Evolutionary conservation across 352 stramenopile species (phyloP).

Genomic region (Peronospora destructor): DNA sequence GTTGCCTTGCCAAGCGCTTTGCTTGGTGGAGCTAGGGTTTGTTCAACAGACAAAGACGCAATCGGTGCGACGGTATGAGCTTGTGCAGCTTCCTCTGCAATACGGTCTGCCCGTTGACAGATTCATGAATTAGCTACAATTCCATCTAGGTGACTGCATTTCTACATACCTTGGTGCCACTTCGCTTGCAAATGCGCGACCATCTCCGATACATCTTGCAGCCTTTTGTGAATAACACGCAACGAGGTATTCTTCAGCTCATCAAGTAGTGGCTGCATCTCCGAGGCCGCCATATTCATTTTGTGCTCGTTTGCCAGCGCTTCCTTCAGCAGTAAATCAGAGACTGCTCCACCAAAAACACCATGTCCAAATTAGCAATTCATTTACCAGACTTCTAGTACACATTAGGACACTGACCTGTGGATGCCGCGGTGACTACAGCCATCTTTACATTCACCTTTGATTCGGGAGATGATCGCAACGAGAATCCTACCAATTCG

Average conservation of each 20-base stretch:
- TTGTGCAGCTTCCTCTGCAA: conserved; percentile 28
- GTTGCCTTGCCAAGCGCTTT: conserved; percentile 14
- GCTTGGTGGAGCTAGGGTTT: conserved; percentile 10
- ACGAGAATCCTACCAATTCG: conserved; percentile 12
- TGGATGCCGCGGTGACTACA: conserved; percentile 3
- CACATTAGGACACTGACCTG: conserved; percentile 1
- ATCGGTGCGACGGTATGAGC: conserved; percentile 15
- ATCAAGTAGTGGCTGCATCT: conserved; percentile 55
- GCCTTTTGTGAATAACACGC: conserved; percentile 60
- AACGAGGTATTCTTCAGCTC: conserved; percentile 54
- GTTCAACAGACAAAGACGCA: conserved; percentile 19
- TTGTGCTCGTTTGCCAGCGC: conserved; percentile 52
- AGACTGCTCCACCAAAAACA: conserved; percentile 2
- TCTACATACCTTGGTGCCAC: conserved; percentile 51
- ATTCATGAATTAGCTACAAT: conserved; percentile 6
- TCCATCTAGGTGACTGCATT: neutral
- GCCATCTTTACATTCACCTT: conserved; percentile 17
- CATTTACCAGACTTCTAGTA: neutral
- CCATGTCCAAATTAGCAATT: neutral
- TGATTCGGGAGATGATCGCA: conserved; percentile 10
- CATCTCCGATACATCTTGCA: conserved; percentile 73
- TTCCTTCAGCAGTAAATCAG: conserved; percentile 32
- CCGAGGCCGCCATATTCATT: conserved; percentile 44
- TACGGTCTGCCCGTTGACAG: conserved; percentile 18
- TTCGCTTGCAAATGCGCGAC: conserved; percentile 61